Evolutionary conservation across 2,329 filamentous ascomycete species (phyloP).

Genomic region (Pseudogymnoascus sp.): DNA sequence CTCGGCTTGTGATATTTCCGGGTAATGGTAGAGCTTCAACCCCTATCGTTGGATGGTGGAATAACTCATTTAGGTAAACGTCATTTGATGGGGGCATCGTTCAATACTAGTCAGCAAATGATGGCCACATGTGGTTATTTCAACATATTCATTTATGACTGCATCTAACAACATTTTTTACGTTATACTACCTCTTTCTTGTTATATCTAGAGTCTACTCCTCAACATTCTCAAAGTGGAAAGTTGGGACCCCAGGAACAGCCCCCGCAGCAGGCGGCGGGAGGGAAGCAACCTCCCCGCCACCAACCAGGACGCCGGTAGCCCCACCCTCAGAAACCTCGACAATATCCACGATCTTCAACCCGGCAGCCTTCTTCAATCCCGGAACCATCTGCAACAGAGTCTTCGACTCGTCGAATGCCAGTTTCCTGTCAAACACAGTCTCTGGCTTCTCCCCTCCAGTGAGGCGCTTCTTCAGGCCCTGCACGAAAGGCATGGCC

Average conservation of each 20-base stretch:
- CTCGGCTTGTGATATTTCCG: conserved; percentile 1
- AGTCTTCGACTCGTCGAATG: conserved; percentile 74
- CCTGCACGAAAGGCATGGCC: conserved; percentile 93
- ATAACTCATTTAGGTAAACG: background rate
- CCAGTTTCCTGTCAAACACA: conserved; percentile 76
- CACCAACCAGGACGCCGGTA: conserved; percentile 45
- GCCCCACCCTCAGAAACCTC: conserved; percentile 63
- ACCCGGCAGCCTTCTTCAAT: conserved; percentile 67
- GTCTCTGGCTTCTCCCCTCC: conserved; percentile 55
- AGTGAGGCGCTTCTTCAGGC: conserved; percentile 73
- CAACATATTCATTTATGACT: background rate
- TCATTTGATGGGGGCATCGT: background rate
- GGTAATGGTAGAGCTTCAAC: background rate
- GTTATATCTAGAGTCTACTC: conserved; percentile 8
- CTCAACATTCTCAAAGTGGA: conserved; percentile 75
- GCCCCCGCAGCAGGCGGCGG: conserved; percentile 60
- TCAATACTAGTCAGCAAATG: background rate
- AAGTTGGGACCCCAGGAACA: conserved; percentile 73
- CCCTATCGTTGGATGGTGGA: background rate
- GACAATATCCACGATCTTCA: conserved; percentile 63
- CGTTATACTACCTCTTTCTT: background rate
- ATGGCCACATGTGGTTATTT: background rate
- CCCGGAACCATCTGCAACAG: conserved; percentile 70
- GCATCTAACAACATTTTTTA: conserved; percentile 1
- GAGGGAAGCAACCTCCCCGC: conserved; percentile 48